Percentiles rank a stretch among this genome's conserved stretches.
Conservation (phyloP, 176 grass and related monocot species). For the Aegilops speltoides region DNA sequence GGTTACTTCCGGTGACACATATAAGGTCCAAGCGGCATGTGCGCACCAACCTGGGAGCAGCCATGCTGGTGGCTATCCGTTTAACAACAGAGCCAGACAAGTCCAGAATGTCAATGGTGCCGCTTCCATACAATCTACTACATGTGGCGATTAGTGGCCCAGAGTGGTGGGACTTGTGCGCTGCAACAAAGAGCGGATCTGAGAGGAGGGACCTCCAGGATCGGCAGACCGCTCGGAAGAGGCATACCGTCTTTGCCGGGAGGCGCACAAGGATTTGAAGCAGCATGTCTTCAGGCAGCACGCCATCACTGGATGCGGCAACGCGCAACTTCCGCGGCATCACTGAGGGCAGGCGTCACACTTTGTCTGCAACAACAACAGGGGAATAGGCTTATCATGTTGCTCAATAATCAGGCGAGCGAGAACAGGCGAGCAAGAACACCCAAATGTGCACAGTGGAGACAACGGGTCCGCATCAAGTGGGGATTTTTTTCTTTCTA, state of each 20-base stretch:
- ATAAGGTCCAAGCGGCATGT: not conserved
- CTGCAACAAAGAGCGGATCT: not conserved
- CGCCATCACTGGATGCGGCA: too few species aligned
- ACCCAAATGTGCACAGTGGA: too few species aligned
- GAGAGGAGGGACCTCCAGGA: not conserved
- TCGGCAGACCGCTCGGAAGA: not conserved
- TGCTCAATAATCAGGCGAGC: too few species aligned
- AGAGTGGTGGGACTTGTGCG: not conserved
- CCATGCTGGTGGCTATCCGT: not conserved
- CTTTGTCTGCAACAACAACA: too few species aligned
- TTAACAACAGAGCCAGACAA: not conserved
- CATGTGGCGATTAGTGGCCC: not conserved
- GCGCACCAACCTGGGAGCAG: too few species aligned
- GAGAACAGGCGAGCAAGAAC: too few species aligned
- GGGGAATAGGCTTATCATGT: too few species aligned
- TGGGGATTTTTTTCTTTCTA: too few species aligned
- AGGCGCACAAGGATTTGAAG: not conserved
- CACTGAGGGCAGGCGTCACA: too few species aligned
- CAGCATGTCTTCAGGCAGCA: not conserved
- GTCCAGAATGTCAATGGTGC: not conserved
- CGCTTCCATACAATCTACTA: not conserved
- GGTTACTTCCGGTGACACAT: not conserved
- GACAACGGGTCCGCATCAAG: too few species aligned
- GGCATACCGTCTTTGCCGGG: not conserved
- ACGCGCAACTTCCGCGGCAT: too few species aligned